Conservation (phyloP, 441 rosid genomes). For the Adansonia gregorii region DNA sequence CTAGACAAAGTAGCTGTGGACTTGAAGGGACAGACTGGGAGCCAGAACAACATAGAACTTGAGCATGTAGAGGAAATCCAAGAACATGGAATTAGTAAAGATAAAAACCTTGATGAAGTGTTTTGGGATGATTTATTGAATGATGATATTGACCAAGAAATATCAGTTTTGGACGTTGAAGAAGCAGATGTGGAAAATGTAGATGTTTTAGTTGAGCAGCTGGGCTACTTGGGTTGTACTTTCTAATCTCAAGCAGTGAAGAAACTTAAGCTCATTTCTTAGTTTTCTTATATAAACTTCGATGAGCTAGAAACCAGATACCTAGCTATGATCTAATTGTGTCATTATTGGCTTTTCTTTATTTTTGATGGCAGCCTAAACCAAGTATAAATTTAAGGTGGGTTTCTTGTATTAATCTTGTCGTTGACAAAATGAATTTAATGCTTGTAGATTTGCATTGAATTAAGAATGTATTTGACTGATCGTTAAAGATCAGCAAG, state of each 20-base stretch:
- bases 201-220: constrained; percentile 27
- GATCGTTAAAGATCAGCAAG: neutral
- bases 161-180: constrained; percentile 36
- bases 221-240: constrained; percentile 15
- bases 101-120: constrained; percentile 39
- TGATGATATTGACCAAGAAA: constrained; percentile 48
- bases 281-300: neutral
- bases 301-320: neutral
- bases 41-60: constrained; percentile 30
- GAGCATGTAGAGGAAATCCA: constrained; percentile 34
- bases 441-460: constrained; percentile 22
- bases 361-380: neutral
- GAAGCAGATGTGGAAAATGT: constrained; percentile 23
- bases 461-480: neutral
- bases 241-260: constrained; percentile 6
- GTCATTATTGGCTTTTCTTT: neutral
- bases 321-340: neutral
- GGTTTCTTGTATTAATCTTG: neutral
- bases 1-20: constrained; percentile 53
- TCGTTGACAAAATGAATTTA: constrained; percentile 12
- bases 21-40: constrained; percentile 47
- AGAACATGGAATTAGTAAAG: constrained; percentile 30
- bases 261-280: neutral
- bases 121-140: constrained; percentile 75
- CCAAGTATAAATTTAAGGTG: constrained; percentile 3